Base-by-base conservation (phyloP, 768 basidiomycete genomes). In the Rhizopogon rudus region DNA sequence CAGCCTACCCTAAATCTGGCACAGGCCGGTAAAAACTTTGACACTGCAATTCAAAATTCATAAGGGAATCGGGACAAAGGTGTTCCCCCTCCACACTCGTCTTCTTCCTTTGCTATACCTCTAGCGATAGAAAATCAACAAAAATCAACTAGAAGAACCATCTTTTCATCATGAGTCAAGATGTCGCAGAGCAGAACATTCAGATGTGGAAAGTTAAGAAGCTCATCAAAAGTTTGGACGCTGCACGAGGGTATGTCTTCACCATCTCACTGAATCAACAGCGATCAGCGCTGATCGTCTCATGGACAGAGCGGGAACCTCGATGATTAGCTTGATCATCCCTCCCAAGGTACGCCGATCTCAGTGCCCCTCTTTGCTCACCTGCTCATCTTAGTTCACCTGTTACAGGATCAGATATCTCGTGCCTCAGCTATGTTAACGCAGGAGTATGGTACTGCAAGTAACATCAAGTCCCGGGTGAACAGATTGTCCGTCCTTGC, bases 151-250 rank as follows among this genome's bases (percentile, higher is more conserved):
- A 57, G 54, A 61, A 65, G 43, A 39, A 16, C 16, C 5, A 40
- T 44, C 45, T 52, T 69, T 71, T 72, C 79, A 86, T 68, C 63
- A 90, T 89, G 87, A 87, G 82, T 79, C 86, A 86, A 76, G 89
- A 91, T 71, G 73, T 73, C 60, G 92, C 92, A 70, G 93, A 95
- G 77, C 91, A 93, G 76, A 95, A 94, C 70, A 95, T 94, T 68
- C 91, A 93, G 81, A 91, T 94, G 86, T 90, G 91, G 95, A 94
- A 97, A 77, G 88, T 96, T 75, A 94, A 95, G 79, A 98, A 97
- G 78, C 91, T 98, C 76, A 93, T 99, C 78, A 94, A 93, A 82
- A 94, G 91, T 75, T 85, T 98, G 74, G 92, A 98, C 70, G 78
- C 87, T 49, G 94, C 97, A 56, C 84, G 63, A 53, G 74, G 73